A percentile compares a stretch with the other conserved stretches of the same genome.
Evolutionary conservation across 2,329 filamentous ascomycete genomes (phyloP).

Genomic region (Mollisia scopiformis): DNA sequence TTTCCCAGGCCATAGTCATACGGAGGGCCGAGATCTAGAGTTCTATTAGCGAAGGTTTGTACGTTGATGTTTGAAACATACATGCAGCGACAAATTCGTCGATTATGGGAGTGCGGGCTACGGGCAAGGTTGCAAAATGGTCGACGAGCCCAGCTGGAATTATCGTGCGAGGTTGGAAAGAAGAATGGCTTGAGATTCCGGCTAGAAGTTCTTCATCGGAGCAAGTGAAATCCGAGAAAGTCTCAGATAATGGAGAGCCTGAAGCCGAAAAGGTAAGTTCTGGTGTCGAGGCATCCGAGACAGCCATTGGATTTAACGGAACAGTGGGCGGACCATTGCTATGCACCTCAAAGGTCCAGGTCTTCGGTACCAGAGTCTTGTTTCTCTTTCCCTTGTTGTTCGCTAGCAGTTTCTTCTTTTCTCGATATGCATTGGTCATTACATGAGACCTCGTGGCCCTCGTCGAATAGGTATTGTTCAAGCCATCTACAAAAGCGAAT

Average conservation of each 20-base stretch:
- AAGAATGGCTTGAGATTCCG: neutral
- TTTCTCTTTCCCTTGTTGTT: neutral
- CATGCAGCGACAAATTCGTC: neutral
- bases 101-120: neutral
- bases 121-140: neutral
- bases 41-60: neutral
- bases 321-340: neutral
- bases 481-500: neutral
- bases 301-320: neutral
- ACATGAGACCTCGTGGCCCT: neutral
- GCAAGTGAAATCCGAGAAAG: neutral
- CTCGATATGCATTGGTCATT: conserved; percentile 1
- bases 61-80: neutral
- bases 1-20: conserved; percentile 1
- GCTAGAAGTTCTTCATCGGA: neutral
- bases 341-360: neutral
- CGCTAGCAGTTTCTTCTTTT: conserved; percentile 1
- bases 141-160: neutral
- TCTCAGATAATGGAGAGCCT: neutral
- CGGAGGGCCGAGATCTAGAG: neutral
- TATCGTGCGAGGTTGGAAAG: neutral
- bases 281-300: neutral
- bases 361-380: neutral
- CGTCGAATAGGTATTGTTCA: neutral
- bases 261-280: neutral